Evolutionary conservation across 179 eudicot genomes (phyloP), one percentile per base, ranked within the genome.

Genomic region (Silene noctiflora): DNA sequence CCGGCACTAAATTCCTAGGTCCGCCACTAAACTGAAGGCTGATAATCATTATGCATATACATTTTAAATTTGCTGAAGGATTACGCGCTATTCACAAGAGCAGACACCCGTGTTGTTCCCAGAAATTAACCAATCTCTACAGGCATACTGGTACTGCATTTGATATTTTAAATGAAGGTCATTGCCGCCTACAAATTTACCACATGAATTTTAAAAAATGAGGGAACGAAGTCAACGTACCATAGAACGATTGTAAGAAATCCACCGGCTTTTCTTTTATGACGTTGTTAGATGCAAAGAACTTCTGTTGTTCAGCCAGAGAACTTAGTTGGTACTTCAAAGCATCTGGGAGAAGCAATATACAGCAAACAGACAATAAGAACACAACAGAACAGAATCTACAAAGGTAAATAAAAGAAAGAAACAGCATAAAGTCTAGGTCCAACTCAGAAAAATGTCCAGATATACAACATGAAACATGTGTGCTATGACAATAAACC

Each of bases 181-280:
- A 13, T 33, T 67, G 9, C 10, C 39, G 56, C n/a, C 35, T 20
- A 16, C 8, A 76, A 22, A 67, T 13, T 51, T 66, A 67, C 64
- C 39, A 59, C 19, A 60, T 12, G 70, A 46, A 20, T 69, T 72
- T 59, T 31, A 56, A 67, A 59, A 24, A 71, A 69, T 24, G 56
- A 22, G 35, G 42, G 44, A 72, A 79, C 77, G 70, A 84, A 46
- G 2, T 46, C 13, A 13, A 46, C 39, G 6, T 51, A 91, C 96
- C 96, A 77, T 42, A 82, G 69, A 91, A 59, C 39, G 81, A 71
- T 44, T 80, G 89, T 24, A 88, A 44, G 71, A 87, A 76, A 77
- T 89, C 84, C 48, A 84, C 64, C n/a, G 89, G 87, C 51, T 73
- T 81, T 39, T 83, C 82, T 73, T 77, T 72, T 53, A 53, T 78